phyloP scores from a whole-genome alignment of 2,329 filamentous ascomycete genomes.

The Curvularia lunata region DNA sequence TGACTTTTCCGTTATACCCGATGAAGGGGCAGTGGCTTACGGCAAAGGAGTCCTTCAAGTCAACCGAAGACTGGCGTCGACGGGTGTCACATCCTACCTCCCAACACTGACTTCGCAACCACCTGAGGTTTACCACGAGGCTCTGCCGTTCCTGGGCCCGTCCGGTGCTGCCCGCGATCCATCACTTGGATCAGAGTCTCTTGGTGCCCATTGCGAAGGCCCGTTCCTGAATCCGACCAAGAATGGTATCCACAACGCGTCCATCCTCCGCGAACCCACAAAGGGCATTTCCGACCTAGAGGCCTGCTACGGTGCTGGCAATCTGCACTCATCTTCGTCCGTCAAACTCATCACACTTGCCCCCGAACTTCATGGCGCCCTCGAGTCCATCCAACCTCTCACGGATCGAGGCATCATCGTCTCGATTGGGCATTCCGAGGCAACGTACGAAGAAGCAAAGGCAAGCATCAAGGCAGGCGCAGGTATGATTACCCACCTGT shows the following conservation, averaged over 20 bases:
- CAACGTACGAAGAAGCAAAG: slow-evolving; percentile 82
- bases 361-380: slow-evolving; percentile 74
- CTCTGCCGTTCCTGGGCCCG: slow-evolving; percentile 78
- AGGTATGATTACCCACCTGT: slow-evolving; percentile 90
- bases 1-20: slow-evolving; percentile 82
- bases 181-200: slow-evolving; percentile 77
- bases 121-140: slow-evolving; percentile 80
- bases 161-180: slow-evolving; percentile 67
- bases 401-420: slow-evolving; percentile 71
- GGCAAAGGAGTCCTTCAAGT: slow-evolving; percentile 73
- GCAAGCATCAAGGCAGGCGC: slow-evolving; percentile 75
- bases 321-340: slow-evolving; percentile 58
- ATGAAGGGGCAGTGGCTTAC: slow-evolving; percentile 66
- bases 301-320: slow-evolving; percentile 73
- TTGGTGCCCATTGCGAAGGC: slow-evolving; percentile 90
- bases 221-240: slow-evolving; percentile 84
- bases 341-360: slow-evolving; percentile 87
- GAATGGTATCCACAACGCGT: slow-evolving; percentile 82
- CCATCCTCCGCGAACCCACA: slow-evolving; percentile 70
- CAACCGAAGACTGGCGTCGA: slow-evolving; percentile 74
- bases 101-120: slow-evolving; percentile 84
- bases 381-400: slow-evolving; percentile 73
- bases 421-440: slow-evolving; percentile 85
- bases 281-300: slow-evolving; percentile 70
- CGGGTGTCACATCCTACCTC: slow-evolving; percentile 86